A percentile compares a stretch with the other conserved stretches of the same genome.
Conservation (phyloP, 148 eudicot species). For the Spergularia bocconei region DNA sequence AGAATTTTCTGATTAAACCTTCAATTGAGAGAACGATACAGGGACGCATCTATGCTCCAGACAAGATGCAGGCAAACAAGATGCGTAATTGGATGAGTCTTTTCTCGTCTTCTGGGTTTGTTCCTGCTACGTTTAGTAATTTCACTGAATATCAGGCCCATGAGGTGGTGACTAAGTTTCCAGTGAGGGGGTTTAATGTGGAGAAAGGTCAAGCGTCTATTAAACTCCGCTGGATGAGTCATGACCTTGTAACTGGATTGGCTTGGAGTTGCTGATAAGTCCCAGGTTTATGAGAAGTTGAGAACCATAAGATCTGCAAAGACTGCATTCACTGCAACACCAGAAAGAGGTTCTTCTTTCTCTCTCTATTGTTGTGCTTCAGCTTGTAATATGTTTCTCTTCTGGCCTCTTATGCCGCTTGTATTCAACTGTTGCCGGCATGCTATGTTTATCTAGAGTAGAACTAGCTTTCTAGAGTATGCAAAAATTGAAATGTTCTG, state of each 20-base stretch:
- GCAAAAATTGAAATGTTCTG: slow-evolving; percentile 8
- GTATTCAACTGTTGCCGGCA: neutral
- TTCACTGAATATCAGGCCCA: slow-evolving; percentile 52
- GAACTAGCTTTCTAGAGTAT: neutral
- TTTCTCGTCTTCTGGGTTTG: slow-evolving; percentile 45
- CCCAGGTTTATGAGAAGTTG: neutral
- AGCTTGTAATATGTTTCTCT: slow-evolving; percentile 8
- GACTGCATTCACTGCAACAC: no score
- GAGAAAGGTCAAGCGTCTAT: slow-evolving; percentile 44
- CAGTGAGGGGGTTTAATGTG: slow-evolving; percentile 41
- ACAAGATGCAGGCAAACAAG: slow-evolving; percentile 30
- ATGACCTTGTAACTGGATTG: slow-evolving; percentile 43
- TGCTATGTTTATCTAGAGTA: slow-evolving; percentile 21
- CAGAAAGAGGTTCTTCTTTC: neutral
- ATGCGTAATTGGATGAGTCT: slow-evolving; percentile 36
- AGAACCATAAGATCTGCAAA: neutral
- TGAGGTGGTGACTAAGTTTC: slow-evolving; percentile 34
- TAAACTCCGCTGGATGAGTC: slow-evolving; percentile 43
- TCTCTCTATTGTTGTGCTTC: neutral
- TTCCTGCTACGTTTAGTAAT: slow-evolving; percentile 36
- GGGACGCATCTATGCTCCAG: slow-evolving; percentile 37
- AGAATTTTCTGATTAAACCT: slow-evolving; percentile 42
- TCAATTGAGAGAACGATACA: slow-evolving; percentile 36
- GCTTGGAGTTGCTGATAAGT: slow-evolving; percentile 50
- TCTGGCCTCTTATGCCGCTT: neutral